Base-by-base conservation (phyloP, 306 rosid genomes). In the Vigna angularis region DNA sequence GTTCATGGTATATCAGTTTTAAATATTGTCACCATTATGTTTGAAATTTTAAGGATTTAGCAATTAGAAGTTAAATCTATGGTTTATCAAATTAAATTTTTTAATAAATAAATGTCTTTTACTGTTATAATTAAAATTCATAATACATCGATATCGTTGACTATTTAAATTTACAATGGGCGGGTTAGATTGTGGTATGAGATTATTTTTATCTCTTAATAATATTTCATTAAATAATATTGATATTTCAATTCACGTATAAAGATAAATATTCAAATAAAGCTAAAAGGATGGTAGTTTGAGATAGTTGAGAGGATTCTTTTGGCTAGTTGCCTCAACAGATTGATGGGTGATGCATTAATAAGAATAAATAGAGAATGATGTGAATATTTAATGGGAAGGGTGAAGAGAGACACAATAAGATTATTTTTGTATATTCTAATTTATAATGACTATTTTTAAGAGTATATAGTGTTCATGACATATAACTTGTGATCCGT, bases 41-140 rank as follows among this genome's bases (percentile, higher is more conserved):
- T 30, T 38, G 50, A 63, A 28, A 14, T 52, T 56, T 66, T 49
- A 63, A 38, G 56, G 56, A 17, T 22, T 47, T 52, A 40, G 13
- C 26, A 7, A 67, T 24, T 28, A 24, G 28, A 65, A 76, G 18
- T 66, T 18, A 34, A 77, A 17, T 77, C 12, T 66, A 16, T 13
- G 17, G n/a, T 51, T 24, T 22, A 22, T 56, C 11, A 5, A 20
- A 56, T 56, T 56, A 56, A 22, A 10, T 3, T 22, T 55, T 20
- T 9, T 53, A 7, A 16, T 51, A 10, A 55, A 10, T 9, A 55
- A 55, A 20, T 22, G 22, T 20, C 0, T 53, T 18, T 4, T 20
- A 55, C 9, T 11, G 28, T 12, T 57, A 16, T 50, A 16, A 5
- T 50, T 50, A 50, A 50, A 50, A 50, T 50, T 50, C n/a, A 50